phyloP scores from a whole-genome alignment of 192 early-diverging fungal genomes.

The Entrophospora sp. region DNA sequence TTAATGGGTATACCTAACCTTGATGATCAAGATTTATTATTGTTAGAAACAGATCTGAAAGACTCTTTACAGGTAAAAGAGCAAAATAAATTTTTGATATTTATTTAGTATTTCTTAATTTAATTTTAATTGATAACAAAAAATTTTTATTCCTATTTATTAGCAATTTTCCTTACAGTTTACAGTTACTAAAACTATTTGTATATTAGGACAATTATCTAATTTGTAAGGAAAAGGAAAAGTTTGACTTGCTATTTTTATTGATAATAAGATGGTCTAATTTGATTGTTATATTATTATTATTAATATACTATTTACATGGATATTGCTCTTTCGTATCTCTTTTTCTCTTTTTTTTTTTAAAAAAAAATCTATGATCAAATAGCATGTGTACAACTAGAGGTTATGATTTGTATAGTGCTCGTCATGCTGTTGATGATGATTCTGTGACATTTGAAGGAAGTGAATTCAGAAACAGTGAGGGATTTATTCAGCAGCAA shows the following conservation, averaged over 20 bases:
- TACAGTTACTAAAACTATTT: not conserved
- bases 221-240: conserved; percentile 22
- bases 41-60: conserved; percentile 34
- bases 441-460: not conserved
- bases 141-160: conserved; percentile 15
- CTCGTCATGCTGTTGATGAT: not conserved
- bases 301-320: too few relatives aligned
- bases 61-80: conserved; percentile 30
- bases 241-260: too few relatives aligned
- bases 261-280: too few relatives aligned
- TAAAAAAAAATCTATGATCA: too few relatives aligned
- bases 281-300: too few relatives aligned
- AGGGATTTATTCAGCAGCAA: conserved; percentile 16
- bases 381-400: conserved; percentile 7
- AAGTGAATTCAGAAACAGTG: conserved; percentile 3
- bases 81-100: conserved; percentile 21
- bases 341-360: too few relatives aligned
- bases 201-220: conserved; percentile 6
- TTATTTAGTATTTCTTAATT: conserved; percentile 36
- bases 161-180: conserved; percentile 14
- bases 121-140: conserved; percentile 19
- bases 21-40: conserved; percentile 34
- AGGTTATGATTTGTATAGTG: conserved; percentile 19
- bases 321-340: too few relatives aligned
- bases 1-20: conserved; percentile 44